Base-by-base conservation (phyloP, 306 rosid genomes). In the Phaseolus lunatus region DNA sequence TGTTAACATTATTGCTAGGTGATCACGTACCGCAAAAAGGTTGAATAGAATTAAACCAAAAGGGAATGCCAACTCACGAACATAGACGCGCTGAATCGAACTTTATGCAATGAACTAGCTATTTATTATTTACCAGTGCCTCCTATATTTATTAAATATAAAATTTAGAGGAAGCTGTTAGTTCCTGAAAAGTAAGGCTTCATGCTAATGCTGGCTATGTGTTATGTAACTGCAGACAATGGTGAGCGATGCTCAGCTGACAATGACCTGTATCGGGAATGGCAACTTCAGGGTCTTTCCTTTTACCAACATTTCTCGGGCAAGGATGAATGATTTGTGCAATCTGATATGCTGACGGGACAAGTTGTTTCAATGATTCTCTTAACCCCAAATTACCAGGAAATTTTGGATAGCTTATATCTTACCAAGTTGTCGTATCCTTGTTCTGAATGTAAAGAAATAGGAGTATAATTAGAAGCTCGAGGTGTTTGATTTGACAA, bases 201-300 rank as follows among this genome's bases (percentile, higher is more conserved):
- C 52, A 33, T 72, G 62, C 75, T 80, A 56, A 77, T 72, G 75
- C 27, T 79, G 63, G 72, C 59, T 76, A 70, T 80, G 64, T 64
- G 78, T 68, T 73, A 61, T 14, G 1, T 70, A 78, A 85, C 75
- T 89, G 97, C 98, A 95, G 98, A 78, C 92, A 79, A 92, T 89
- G 98, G 92, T 86, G 84, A 90, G 90, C 85, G 57, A 88, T 76
- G 88, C 77, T 66, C 91, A 89, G 87, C 68, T 90, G 96, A 95
- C 97, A 58, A 82, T 95, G 88, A 92, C 96, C 72, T 95, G 98
- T 72, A 58, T 85, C 82, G 72, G 72, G 58, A 90, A 90, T 58
- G 97, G 97, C 70, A 90, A 90, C 56, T 92, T 85, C 89, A 78
- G 82, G 91, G 89, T 90, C 48, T 89, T 85, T 80, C 97, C 95